phyloP scores from a whole-genome alignment of 257 asterid genomes.

The Solanum gandarillasii region DNA sequence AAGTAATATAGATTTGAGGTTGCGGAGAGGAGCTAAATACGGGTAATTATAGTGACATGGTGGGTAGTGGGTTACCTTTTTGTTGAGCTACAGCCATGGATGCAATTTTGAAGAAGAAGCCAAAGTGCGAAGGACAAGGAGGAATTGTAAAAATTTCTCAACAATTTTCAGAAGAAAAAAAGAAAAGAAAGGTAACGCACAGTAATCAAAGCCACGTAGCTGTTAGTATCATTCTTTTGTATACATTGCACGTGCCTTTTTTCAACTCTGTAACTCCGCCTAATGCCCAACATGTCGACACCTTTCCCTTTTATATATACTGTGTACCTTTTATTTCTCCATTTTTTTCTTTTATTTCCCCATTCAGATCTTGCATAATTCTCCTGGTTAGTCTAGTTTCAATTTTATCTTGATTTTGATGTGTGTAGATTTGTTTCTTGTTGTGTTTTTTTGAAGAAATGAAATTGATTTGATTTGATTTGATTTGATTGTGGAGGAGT shows the following conservation, averaged over 20 bases:
- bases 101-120: background rate
- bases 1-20: background rate
- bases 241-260: background rate
- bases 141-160: background rate
- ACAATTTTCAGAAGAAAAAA: background rate
- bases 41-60: background rate
- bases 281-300: background rate
- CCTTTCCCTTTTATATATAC: background rate
- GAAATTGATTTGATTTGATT: background rate
- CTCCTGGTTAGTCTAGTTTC: background rate
- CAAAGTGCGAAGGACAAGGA: background rate
- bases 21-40: background rate
- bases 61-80: background rate
- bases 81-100: background rate
- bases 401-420: background rate
- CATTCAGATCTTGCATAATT: background rate
- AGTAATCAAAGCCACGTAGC: background rate
- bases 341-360: background rate
- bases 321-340: background rate
- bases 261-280: background rate
- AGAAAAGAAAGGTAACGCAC: background rate
- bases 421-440: background rate
- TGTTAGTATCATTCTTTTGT: background rate
- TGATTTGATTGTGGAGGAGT: background rate
- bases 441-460: background rate